These are phyloP conservation scores for Erysimum cheiri DNA, from an alignment of 441 rosid genomes.

Conservation along the genomic window DNA sequence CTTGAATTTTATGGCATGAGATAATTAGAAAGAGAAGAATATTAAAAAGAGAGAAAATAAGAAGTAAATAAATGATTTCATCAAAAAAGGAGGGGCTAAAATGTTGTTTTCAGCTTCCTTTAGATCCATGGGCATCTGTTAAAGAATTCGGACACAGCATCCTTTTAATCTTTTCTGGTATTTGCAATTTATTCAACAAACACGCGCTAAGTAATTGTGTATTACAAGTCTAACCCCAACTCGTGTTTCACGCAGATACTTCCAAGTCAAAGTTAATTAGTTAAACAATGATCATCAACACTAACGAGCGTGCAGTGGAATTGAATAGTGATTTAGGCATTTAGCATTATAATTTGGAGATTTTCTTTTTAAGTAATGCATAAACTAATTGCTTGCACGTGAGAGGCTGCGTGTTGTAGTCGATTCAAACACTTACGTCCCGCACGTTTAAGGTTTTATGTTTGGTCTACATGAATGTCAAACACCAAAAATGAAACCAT, in stretches of 20 bases:
- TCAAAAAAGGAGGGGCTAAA: slow-evolving; percentile 2
- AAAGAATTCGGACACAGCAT: neutral
- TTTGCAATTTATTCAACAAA: neutral
- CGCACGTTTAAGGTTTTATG: slow-evolving; percentile 24
- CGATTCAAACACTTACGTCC: slow-evolving; percentile 24
- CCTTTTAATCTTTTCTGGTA: neutral
- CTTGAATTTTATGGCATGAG: no score
- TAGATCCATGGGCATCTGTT: neutral
- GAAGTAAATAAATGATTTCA: neutral
- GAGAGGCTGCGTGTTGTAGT: slow-evolving; percentile 35
- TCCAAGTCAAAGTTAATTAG: slow-evolving; percentile 21
- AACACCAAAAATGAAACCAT: slow-evolving; percentile 17
- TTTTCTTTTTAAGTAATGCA: neutral
- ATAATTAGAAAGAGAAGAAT: neutral
- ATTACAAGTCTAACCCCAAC: slow-evolving; percentile 17
- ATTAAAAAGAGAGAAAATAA: neutral
- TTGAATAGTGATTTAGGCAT: slow-evolving; percentile 7
- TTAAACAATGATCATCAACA: slow-evolving; percentile 10
- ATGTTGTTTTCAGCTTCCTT: slow-evolving; percentile 17
- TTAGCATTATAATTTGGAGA: neutral
- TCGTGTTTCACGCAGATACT: slow-evolving; percentile 26
- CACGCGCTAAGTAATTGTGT: neutral
- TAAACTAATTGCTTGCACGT: slow-evolving; percentile 32
- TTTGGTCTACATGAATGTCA: slow-evolving; percentile 14
- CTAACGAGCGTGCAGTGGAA: neutral